Evolutionary conservation across 768 basidiomycete genomes (phyloP).

Genomic region (Tylopilus cervinicoccineus): DNA sequence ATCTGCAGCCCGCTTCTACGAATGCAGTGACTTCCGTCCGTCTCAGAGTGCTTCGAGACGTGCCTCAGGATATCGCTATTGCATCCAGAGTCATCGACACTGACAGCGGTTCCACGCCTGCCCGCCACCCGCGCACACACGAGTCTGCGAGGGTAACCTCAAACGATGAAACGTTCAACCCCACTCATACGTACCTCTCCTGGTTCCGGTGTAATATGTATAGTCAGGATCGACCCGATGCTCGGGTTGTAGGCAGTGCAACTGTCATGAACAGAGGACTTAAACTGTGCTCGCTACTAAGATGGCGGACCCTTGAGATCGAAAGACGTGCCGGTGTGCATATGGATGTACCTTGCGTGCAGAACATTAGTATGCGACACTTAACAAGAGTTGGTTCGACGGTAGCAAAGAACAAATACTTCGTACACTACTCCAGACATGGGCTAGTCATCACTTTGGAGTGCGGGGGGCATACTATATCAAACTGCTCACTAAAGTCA

Average conservation of each 20-base stretch:
- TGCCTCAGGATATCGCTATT: too few species aligned
- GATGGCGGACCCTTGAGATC: not conserved
- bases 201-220: too few species aligned
- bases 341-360: not conserved
- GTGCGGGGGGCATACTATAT: not conserved
- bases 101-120: conserved; percentile 29
- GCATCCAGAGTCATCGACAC: conserved; percentile 30
- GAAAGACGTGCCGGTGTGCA: not conserved
- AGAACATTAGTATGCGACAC: too few species aligned
- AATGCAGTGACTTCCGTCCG: conserved; percentile 35
- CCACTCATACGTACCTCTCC: too few species aligned
- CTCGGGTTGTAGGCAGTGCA: too few species aligned
- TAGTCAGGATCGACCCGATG: too few species aligned
- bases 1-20: conserved; percentile 39
- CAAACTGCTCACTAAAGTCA: not conserved
- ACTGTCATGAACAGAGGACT: too few species aligned
- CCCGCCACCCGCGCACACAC: too few species aligned
- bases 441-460: not conserved
- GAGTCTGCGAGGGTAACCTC: too few species aligned
- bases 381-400: too few species aligned
- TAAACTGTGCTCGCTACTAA: not conserved
- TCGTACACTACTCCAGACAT: not conserved
- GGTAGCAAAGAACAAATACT: too few species aligned
- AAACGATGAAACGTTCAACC: too few species aligned
- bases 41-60: conserved; percentile 25